Evolutionary conservation across 2,329 filamentous ascomycete genomes (phyloP).

Genomic region (Myriangium duriaei): DNA sequence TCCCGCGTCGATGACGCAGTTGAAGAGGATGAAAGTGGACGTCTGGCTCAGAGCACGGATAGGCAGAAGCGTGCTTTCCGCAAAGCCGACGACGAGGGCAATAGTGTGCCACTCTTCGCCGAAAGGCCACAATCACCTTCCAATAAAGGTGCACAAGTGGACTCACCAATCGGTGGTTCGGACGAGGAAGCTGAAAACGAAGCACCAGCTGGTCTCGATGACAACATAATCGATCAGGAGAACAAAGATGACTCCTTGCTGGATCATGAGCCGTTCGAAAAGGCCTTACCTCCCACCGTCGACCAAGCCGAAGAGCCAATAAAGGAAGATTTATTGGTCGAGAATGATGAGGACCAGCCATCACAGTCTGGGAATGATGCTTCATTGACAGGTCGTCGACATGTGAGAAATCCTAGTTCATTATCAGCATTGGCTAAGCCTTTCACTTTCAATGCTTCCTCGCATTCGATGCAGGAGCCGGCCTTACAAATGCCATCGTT

Average conservation of each 20-base stretch:
- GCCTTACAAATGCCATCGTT: slow-evolving; percentile 5
- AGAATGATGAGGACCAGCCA: not conserved
- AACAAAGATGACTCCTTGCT: not conserved
- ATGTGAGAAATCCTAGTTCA: slow-evolving; percentile 28
- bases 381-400: too few relatives aligned
- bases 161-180: not conserved
- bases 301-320: not conserved
- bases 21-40: slow-evolving; percentile 47
- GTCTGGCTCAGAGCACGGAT: slow-evolving; percentile 49
- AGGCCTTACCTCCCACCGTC: not conserved
- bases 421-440: slow-evolving; percentile 60
- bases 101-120: slow-evolving; percentile 66
- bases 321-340: not conserved
- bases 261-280: not conserved
- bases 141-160: not conserved
- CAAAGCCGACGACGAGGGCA: slow-evolving; percentile 49
- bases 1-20: slow-evolving; percentile 19
- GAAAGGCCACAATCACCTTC: slow-evolving; percentile 21
- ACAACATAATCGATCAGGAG: slow-evolving; percentile 1
- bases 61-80: slow-evolving; percentile 65
- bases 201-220: not conserved
- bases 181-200: not conserved
- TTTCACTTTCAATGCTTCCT: slow-evolving; percentile 38
- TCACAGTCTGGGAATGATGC: too few relatives aligned
- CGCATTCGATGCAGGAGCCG: slow-evolving; percentile 4